Evolutionary conservation across 306 rosid species (phyloP).

Genomic region (Ceratonia siliqua): DNA sequence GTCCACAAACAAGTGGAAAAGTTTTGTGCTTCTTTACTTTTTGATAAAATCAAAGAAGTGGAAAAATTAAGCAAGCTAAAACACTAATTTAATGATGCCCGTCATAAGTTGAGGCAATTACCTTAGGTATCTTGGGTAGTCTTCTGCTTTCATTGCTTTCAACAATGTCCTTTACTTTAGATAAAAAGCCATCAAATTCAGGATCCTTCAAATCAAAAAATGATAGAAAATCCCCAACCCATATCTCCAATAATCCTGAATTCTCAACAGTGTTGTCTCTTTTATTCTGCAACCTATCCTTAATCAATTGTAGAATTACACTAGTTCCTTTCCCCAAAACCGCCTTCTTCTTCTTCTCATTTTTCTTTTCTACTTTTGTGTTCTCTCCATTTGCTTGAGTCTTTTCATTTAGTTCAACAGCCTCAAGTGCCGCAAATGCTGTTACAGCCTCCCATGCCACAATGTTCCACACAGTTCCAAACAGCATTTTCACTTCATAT

Average conservation of each 20-base stretch:
- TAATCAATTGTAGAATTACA: constrained; percentile 61
- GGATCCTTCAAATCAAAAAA: constrained; percentile 59
- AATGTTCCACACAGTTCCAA: constrained; percentile 65
- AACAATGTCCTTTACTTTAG: constrained; percentile 71
- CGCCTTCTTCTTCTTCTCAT: constrained; percentile 77
- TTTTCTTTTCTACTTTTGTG: constrained; percentile 54
- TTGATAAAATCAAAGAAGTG: neutral
- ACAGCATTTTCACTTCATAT: constrained; percentile 50
- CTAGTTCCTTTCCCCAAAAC: constrained; percentile 76
- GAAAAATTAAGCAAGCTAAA: neutral
- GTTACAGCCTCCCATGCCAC: constrained; percentile 73
- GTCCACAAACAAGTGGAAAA: neutral
- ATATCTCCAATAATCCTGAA: constrained; percentile 48
- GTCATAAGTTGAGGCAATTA: constrained; percentile 28
- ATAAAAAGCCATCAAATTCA: constrained; percentile 54
- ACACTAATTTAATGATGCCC: neutral
- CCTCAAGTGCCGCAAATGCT: constrained; percentile 55
- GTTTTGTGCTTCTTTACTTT: neutral
- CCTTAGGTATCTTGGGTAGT: constrained; percentile 98
- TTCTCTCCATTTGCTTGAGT: constrained; percentile 43
- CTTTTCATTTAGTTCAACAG: constrained; percentile 55
- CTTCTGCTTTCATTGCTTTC: constrained; percentile 94
- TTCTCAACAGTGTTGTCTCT: constrained; percentile 35
- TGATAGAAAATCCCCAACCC: constrained; percentile 51
- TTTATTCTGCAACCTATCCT: constrained; percentile 60